Evolutionary conservation across 352 stramenopile genomes (phyloP), one percentile per base, ranked within the genome.

Genomic region (Elongisporangium undulatum): DNA sequence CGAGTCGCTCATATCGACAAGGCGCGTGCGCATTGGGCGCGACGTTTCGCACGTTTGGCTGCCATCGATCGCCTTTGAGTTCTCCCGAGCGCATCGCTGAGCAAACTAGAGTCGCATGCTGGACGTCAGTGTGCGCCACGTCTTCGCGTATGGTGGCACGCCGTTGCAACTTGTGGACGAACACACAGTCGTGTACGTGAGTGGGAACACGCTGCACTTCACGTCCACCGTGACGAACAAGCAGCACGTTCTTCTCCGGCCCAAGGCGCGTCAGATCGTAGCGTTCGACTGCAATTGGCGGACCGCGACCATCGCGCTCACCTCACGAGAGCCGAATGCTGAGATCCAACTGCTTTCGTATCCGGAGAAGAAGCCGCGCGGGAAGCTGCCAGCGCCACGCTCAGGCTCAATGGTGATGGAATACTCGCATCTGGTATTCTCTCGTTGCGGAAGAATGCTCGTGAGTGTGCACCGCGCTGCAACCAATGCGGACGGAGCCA

Each of bases 341-440:
- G 66, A 75, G 39, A 86, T 94, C 34, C 64, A 71, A 15, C 62
- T 94, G 26, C 90, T 88, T 55, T 86, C 83, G 68, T 82, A 87
- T 24, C 81, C 81, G 1, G 82, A 94, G 68, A 90, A 91, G 68
- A 92, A 90, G 66, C 66, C 74, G 20, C 80, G 79, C 10, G 71
- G 74, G 1, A 82, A 85, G 54, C 64, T 92, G 9, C 61, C 74
- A 49, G 20, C 54, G 0, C 50, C 59, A 19, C 45, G 21, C 20
- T 49, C 58, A 2, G 63, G 13, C 10, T 15, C 52, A 19, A 21
- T 20, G n/a, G 49, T 69, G 6, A 82, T 87, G 23, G 85, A 92
- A 69, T 90, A 91, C 67, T 76, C 74, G 12, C 63, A 74, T 19
- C 20, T 92, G 64, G 74, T 75, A 55, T 94, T 90, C 67, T 91